phyloP scores from a whole-genome alignment of 1,284 basidiomycete genomes.

The Ceratobasidium sp. region DNA sequence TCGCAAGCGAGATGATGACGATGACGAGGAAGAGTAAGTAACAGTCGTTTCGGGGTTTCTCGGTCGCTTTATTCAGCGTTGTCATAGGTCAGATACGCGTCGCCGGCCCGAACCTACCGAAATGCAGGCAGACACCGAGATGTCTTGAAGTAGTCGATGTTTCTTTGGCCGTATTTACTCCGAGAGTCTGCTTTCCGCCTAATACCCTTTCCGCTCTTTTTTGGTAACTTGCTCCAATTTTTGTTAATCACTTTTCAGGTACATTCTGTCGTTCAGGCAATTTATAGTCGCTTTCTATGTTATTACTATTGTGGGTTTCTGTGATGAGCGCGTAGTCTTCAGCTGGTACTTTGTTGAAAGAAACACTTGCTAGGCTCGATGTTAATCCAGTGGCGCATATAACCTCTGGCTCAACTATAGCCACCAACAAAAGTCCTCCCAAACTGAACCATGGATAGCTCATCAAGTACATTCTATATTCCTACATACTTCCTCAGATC shows the following conservation, averaged over 20 bases:
- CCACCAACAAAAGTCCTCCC: background rate
- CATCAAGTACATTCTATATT: background rate
- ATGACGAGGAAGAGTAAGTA: constrained; percentile 58
- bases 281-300: background rate
- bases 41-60: background rate
- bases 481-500: constrained; percentile 13
- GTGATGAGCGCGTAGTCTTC: no score
- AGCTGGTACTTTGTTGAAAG: no score
- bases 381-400: background rate
- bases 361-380: background rate
- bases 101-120: constrained; percentile 35
- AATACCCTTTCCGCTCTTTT: background rate
- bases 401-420: background rate
- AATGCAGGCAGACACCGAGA: constrained; percentile 32
- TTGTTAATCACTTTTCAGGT: background rate
- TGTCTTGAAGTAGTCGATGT: background rate
- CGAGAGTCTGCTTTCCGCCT: background rate
- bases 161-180: background rate
- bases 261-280: background rate
- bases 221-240: background rate
- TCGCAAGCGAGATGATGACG: constrained; percentile 69
- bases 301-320: no score
- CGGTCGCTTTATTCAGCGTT: background rate
- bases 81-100: constrained; percentile 20
- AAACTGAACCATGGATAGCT: background rate